phyloP scores from a whole-genome alignment of 2,329 filamentous ascomycete genomes.

The Trichoderma asperellum region DNA sequence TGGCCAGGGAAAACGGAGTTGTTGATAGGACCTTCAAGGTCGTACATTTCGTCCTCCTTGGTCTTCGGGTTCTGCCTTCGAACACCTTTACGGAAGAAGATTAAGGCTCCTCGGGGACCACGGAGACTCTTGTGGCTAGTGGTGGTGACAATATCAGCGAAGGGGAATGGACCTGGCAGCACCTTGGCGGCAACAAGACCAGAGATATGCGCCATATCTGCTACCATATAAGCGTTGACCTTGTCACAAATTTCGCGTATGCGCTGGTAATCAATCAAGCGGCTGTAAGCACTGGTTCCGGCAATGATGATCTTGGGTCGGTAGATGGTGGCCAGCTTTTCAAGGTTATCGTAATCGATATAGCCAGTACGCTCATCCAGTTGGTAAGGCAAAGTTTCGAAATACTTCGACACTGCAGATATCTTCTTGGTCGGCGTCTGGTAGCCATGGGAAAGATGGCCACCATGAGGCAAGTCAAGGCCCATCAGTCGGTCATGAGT shows the following conservation, averaged over 20 bases:
- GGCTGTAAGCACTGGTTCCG: slow-evolving; percentile 93
- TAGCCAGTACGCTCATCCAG: slow-evolving; percentile 87
- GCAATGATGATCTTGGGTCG: slow-evolving; percentile 95
- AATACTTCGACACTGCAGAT: slow-evolving; percentile 98
- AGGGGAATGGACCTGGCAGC: slow-evolving; percentile 84
- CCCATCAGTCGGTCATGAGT: slow-evolving; percentile 97
- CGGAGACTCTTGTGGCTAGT: slow-evolving; percentile 98
- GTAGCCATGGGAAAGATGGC: slow-evolving; percentile 95
- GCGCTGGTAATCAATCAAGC: slow-evolving; percentile 90
- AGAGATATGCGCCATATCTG: slow-evolving; percentile 97
- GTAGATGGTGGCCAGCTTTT: slow-evolving; percentile 85
- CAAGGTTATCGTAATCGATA: slow-evolving; percentile 93
- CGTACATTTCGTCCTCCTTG: slow-evolving; percentile 82
- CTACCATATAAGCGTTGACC: slow-evolving; percentile 87
- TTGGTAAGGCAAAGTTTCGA: slow-evolving; percentile 95
- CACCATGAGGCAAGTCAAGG: slow-evolving; percentile 92
- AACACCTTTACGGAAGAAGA: slow-evolving; percentile 96
- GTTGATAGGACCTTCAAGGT: slow-evolving; percentile 93
- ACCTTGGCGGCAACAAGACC: slow-evolving; percentile 91
- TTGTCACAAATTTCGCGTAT: slow-evolving; percentile 92
- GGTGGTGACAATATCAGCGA: slow-evolving; percentile 93
- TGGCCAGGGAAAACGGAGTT: slow-evolving; percentile 96
- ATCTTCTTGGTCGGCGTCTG: slow-evolving; percentile 94
- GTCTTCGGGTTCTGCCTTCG: slow-evolving; percentile 81
- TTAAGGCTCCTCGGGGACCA: slow-evolving; percentile 93